phyloP scores from a whole-genome alignment of 2,329 filamentous ascomycete species.

The Neopestalotiopsis clavispora region DNA sequence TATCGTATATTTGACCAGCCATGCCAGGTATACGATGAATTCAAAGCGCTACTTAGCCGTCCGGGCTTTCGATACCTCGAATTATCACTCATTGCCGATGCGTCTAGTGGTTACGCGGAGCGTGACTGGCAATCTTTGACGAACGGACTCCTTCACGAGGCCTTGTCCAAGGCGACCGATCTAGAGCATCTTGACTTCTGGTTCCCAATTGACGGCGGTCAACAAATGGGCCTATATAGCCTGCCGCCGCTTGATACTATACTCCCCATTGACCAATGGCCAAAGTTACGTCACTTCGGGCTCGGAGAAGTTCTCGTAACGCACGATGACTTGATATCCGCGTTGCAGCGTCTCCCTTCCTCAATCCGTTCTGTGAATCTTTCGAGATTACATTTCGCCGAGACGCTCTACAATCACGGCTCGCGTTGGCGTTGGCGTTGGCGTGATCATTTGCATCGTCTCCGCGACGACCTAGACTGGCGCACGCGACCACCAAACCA shows the following conservation, averaged over 20 bases:
- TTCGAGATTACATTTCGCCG: background rate
- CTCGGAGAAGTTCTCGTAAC: background rate
- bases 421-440: background rate
- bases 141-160: background rate
- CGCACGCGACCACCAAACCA: background rate
- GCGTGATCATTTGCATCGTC: background rate
- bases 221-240: background rate
- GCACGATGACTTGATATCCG: background rate
- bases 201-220: background rate
- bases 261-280: background rate
- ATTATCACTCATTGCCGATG: slow-evolving; percentile 26
- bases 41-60: slow-evolving; percentile 27
- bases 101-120: too few relatives aligned
- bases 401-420: too few relatives aligned
- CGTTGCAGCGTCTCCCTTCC: background rate
- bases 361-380: background rate
- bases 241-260: background rate
- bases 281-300: background rate
- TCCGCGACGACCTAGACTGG: background rate
- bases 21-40: slow-evolving; percentile 30
- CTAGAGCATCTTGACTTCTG: background rate
- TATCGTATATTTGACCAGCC: slow-evolving; percentile 34
- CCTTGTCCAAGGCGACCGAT: background rate
- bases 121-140: background rate
- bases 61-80: slow-evolving; percentile 34